Conservation (phyloP, 2,329 filamentous ascomycete species). For the Colletotrichum camelliae region DNA sequence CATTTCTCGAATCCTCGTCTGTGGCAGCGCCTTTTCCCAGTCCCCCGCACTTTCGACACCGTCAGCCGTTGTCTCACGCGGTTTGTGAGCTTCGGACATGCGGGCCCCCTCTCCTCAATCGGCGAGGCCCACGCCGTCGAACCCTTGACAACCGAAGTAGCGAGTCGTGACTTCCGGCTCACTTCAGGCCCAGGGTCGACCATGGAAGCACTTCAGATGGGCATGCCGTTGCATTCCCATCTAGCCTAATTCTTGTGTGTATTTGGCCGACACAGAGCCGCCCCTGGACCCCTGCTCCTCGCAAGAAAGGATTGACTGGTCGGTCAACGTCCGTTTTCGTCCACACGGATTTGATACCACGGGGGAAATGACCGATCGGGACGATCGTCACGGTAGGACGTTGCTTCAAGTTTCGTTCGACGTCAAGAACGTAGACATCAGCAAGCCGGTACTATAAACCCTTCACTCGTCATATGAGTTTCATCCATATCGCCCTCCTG, state of each 20-base stretch:
- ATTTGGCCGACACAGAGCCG: constrained; percentile 6
- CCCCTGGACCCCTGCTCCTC: constrained; percentile 11
- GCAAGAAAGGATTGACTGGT: constrained; percentile 7
- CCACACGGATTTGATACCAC: not conserved
- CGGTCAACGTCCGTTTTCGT: constrained; percentile 14
- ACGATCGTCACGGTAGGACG: not conserved
- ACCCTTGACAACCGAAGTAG: not conserved
- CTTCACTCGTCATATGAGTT: not conserved
- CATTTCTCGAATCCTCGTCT: not conserved
- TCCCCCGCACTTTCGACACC: not conserved
- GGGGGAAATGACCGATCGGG: constrained; percentile 2
- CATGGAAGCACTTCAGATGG: constrained; percentile 2
- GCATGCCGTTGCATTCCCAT: not conserved
- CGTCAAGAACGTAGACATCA: not conserved
- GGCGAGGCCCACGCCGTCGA: not conserved
- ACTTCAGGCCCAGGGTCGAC: not conserved
- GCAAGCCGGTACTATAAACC: not conserved
- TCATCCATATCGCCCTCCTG: not conserved
- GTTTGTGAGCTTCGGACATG: not conserved
- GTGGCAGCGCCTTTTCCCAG: not conserved
- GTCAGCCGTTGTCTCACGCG: not conserved
- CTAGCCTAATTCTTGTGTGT: not conserved
- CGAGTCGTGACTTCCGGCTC: constrained; percentile 3
- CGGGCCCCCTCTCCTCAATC: not conserved
- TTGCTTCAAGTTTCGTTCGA: not conserved